A percentile compares a stretch with the other conserved stretches of the same genome.
These are phyloP conservation scores for Coprinopsis strossmayeri DNA, from an alignment of 768 basidiomycete species.

Conservation along the genomic window DNA sequence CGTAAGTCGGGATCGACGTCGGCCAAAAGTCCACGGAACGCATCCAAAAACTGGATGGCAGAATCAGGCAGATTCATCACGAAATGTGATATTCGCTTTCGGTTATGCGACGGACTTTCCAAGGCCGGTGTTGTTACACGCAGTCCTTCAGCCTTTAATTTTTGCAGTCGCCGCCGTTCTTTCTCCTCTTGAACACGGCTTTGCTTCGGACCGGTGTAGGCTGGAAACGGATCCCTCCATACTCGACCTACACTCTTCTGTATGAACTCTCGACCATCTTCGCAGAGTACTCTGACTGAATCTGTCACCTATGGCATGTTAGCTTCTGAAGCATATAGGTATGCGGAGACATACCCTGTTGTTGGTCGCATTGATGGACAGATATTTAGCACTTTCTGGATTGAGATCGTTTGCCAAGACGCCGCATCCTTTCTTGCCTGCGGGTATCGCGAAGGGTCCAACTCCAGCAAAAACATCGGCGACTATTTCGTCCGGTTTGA, in stretches of 20 bases:
- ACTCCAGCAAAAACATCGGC: conserved; percentile 97
- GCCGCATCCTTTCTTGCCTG: conserved; percentile 85
- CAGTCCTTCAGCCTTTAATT: conserved; percentile 16
- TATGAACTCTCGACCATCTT: conserved; percentile 89
- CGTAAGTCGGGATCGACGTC: conserved; percentile 29
- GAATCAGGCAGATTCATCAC: conserved; percentile 98
- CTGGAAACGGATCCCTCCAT: conserved; percentile 62
- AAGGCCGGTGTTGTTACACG: conserved; percentile 8
- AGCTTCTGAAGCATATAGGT: conserved; percentile 6
- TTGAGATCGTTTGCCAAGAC: conserved; percentile 95
- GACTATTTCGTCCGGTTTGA: conserved; percentile 70
- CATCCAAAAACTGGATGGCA: conserved; percentile 84
- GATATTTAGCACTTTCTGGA: conserved; percentile 76
- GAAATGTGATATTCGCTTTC: conserved; percentile 70
- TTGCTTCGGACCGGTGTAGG: conserved; percentile 42
- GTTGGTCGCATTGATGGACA: conserved; percentile 60
- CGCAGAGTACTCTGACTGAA: conserved; percentile 64
- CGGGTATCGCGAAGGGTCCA: conserved; percentile 92
- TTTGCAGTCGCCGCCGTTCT: conserved; percentile 31
- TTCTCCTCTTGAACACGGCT: conserved; percentile 38
- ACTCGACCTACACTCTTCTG: conserved; percentile 43
- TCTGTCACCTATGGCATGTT: conserved; percentile 49
- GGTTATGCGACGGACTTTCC: conserved; percentile 16
- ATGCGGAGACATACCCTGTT: conserved; percentile 60
- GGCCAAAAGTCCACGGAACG: conserved; percentile 70